These are phyloP conservation scores for Pichia eremophila DNA, from an alignment of 805 yeast species.

Conservation along the genomic window DNA sequence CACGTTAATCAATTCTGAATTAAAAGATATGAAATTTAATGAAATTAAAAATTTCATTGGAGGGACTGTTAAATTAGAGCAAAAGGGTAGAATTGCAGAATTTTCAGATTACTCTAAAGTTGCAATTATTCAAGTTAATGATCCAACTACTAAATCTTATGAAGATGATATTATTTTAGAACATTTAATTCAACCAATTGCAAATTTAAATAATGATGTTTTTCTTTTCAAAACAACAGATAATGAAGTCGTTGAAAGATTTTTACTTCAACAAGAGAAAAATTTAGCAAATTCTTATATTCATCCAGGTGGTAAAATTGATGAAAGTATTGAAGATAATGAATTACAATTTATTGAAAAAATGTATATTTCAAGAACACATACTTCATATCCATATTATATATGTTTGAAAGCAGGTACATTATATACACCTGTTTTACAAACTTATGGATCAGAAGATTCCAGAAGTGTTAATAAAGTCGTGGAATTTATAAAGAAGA, in stretches of 20 bases:
- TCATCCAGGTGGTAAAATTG: conserved; percentile 18
- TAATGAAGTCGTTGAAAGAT: conserved; percentile 25
- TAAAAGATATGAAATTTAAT: conserved; percentile 2
- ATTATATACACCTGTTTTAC: conserved; percentile 42
- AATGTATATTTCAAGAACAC: conserved; percentile 39
- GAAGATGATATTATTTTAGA: conserved; percentile 61
- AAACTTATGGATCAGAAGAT: conserved; percentile 56
- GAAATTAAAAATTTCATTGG: conserved; percentile 6
- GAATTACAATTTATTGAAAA: conserved; percentile 31
- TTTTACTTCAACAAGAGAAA: conserved; percentile 33
- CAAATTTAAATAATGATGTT: conserved; percentile 47
- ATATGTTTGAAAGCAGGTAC: conserved; percentile 51
- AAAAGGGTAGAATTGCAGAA: conserved; percentile 15
- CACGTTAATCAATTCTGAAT: conserved; percentile 10
- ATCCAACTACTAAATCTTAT: conserved; percentile 37
- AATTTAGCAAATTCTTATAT: conserved; percentile 34
- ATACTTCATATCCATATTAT: conserved; percentile 55
- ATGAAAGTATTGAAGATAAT: conserved; percentile 10
- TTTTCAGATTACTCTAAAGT: conserved; percentile 32
- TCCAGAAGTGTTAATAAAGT: conserved; percentile 42
- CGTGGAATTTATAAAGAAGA: conserved; percentile 38
- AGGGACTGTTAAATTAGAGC: background rate
- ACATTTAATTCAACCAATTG: conserved; percentile 49
- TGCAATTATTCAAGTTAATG: conserved; percentile 46
- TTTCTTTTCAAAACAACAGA: conserved; percentile 46